Percentiles rank a stretch among this genome's conserved stretches.
Evolutionary conservation across 306 rosid genomes (phyloP).

Genomic region (Cicer judaicum): DNA sequence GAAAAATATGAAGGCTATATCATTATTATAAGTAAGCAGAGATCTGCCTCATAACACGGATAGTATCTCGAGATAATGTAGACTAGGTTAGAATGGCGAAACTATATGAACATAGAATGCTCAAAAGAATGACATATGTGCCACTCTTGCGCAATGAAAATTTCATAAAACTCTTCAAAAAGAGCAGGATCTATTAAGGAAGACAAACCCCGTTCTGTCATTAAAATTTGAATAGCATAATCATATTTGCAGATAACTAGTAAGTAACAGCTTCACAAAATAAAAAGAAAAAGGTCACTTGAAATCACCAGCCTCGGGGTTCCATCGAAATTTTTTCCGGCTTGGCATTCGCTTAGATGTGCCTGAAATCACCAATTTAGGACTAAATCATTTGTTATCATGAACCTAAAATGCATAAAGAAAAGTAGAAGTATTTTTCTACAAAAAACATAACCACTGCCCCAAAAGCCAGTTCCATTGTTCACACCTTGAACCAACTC

Average conservation of each 20-base stretch:
- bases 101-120: background rate
- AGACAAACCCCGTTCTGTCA: background rate
- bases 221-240: background rate
- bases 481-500: conserved; percentile 68
- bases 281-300: background rate
- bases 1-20: conserved; percentile 6
- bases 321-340: conserved; percentile 64
- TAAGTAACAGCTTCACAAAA: background rate
- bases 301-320: conserved; percentile 57
- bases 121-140: conserved; percentile 9
- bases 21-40: conserved; percentile 17
- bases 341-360: conserved; percentile 41
- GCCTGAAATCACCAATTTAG: conserved; percentile 54
- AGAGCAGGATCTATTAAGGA: background rate
- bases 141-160: background rate
- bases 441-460: conserved; percentile 25
- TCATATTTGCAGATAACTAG: background rate
- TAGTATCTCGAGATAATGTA: conserved; percentile 25
- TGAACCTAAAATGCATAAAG: conserved; percentile 25
- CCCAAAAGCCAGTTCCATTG: conserved; percentile 30
- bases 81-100: conserved; percentile 19
- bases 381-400: conserved; percentile 19
- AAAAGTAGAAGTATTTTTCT: conserved; percentile 28
- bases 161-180: conserved; percentile 26
- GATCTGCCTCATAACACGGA: background rate